Percentiles rank a stretch among this genome's conserved stretches.
Evolutionary conservation across 208 protist genomes (phyloP).

Genomic region (Leishmania gerbilli): DNA sequence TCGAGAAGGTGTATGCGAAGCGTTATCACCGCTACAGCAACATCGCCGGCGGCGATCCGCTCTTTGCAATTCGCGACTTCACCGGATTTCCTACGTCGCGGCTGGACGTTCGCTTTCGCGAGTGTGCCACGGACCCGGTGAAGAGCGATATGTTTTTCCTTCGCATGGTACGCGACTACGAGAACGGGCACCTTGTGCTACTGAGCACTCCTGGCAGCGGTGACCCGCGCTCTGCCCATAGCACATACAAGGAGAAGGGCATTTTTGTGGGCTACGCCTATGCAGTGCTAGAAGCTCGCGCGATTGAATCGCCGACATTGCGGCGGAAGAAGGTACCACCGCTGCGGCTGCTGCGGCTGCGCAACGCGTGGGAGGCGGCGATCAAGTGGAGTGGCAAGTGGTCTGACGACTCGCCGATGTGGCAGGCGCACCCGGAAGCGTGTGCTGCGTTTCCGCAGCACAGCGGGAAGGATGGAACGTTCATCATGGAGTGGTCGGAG

Average conservation of each 20-base stretch:
- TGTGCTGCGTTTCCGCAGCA: slow-evolving; percentile 40
- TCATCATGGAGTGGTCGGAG: slow-evolving; percentile 83
- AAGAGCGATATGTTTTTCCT: slow-evolving; percentile 57
- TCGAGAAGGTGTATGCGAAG: slow-evolving; percentile 93
- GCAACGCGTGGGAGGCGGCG: slow-evolving; percentile 60
- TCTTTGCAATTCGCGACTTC: slow-evolving; percentile 78
- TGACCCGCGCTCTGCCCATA: slow-evolving; percentile 28
- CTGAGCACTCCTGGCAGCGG: slow-evolving; percentile 24
- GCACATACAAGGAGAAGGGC: slow-evolving; percentile 45
- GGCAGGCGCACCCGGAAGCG: slow-evolving; percentile 57
- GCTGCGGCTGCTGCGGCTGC: slow-evolving; percentile 61
- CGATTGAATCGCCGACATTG: slow-evolving; percentile 39
- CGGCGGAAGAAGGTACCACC: slow-evolving; percentile 12
- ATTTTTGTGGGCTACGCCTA: slow-evolving; percentile 71
- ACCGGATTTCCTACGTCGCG: slow-evolving; percentile 68
- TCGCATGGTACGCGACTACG: slow-evolving; percentile 42
- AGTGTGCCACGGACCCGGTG: slow-evolving; percentile 33
- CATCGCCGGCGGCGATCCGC: slow-evolving; percentile 71
- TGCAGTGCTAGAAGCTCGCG: slow-evolving; percentile 52
- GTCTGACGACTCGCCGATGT: slow-evolving; percentile 57
- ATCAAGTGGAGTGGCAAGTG: slow-evolving; percentile 58
- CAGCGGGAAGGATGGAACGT: slow-evolving; percentile 49
- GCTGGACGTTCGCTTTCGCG: slow-evolving; percentile 70
- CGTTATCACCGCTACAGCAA: slow-evolving; percentile 72
- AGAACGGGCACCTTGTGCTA: slow-evolving; percentile 46